Base-by-base conservation (phyloP, 1,139 yeast genomes). In the Pichia sp. region DNA sequence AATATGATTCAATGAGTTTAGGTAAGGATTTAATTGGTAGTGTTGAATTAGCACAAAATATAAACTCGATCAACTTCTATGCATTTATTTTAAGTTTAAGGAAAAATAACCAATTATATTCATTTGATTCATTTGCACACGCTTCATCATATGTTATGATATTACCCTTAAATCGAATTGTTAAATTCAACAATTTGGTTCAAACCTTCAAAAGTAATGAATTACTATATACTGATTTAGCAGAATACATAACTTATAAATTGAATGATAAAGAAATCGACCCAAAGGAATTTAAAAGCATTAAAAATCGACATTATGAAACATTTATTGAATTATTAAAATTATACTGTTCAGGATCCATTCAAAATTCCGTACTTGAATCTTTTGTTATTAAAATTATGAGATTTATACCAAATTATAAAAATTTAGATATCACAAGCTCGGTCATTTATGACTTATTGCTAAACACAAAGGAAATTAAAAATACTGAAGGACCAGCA, bases 381-480 rank as follows among this genome's bases (percentile, higher is more conserved):
- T 53, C 75, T 59, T 50, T 69, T 69, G 60, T 58, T 64, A 70
- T 65, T 42, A 64, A 53, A 38, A 55, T 63, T 41, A 60, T 61
- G 48, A 56, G 58, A 48, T 56, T 49, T 43, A 26, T 65, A 34
- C 61, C 54, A 4, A 54, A 45, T 39, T 66, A 49, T 54, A 55
- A 50, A 23, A 53, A 52, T 44, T 49, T 65, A 47, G 80, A 76
- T 49, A 76, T 72, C 52, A 72, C 80, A 3, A 67, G 68, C 46
- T 67, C 77, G 0, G 61, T 72, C 26, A 77, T 80, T 0, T 78
- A 74, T 56, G 77, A 77, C 39, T 56, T 79, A 26, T 62, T 80
- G 24, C 48, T 62, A 20, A 54, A 59, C 11, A 54, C 66, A 18
- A 63, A 61, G 0, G 67, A 61, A 40, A 56, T 66, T 39, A 20